Percentiles rank a stretch among this genome's conserved stretches.
These are phyloP conservation scores for Aureobasidium sp. DNA, from an alignment of 2,329 filamentous ascomycete species.

Conservation along the genomic window DNA sequence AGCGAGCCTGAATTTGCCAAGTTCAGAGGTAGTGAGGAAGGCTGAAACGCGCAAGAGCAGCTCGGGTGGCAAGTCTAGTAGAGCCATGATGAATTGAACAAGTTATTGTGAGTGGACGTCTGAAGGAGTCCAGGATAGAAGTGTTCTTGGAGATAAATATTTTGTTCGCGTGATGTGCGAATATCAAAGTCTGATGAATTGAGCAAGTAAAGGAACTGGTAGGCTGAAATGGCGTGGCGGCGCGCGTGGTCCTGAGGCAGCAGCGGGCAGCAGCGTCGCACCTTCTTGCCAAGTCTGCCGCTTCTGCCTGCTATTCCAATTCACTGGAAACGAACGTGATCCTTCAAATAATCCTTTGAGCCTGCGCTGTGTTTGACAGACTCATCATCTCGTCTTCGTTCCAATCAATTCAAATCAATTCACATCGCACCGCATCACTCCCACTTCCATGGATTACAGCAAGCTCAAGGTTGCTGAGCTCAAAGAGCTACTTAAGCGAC, in stretches of 20 bases:
- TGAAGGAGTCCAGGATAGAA: neutral
- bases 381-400: neutral
- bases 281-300: slow-evolving; percentile 1
- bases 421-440: neutral
- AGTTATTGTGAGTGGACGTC: neutral
- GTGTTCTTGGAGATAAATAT: neutral
- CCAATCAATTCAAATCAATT: neutral
- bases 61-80: slow-evolving; percentile 45
- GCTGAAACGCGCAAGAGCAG: slow-evolving; percentile 50
- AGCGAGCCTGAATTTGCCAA: slow-evolving; percentile 48
- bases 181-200: neutral
- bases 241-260: slow-evolving; percentile 7
- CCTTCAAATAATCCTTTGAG: neutral
- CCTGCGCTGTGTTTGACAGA: neutral
- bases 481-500: slow-evolving; percentile 33
- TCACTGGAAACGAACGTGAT: neutral
- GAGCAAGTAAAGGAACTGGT: neutral
- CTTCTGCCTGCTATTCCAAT: slow-evolving; percentile 8
- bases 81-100: neutral
- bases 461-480: slow-evolving; percentile 37
- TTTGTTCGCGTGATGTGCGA: too few relatives aligned
- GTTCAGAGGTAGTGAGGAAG: slow-evolving; percentile 49
- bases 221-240: neutral
- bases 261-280: slow-evolving; percentile 15
- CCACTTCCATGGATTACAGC: slow-evolving; percentile 29